Base-by-base conservation (phyloP, 129 eudicot genomes). In the Chrysanthemum seticuspe region DNA sequence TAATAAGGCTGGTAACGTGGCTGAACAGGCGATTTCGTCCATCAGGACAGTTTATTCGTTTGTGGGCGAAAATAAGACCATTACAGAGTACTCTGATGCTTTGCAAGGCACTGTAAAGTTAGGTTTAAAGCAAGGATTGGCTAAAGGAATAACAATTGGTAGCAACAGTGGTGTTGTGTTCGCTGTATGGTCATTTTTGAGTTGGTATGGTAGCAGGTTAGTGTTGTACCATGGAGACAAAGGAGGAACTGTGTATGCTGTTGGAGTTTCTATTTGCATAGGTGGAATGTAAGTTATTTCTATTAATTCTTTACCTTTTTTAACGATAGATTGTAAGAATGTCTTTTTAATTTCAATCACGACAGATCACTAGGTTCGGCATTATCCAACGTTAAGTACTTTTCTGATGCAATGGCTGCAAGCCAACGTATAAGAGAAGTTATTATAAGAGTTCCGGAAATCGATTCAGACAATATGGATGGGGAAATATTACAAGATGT, bases 31-130 rank as follows among this genome's bases (percentile, higher is more conserved):
- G n/a, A 77, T 84, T 27, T 84, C 88, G 2, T 80, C 88, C 0
- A 78, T 84, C 18, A 66, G 88, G 60, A 84, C 85, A 1, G 88
- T 84, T 58, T 84, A 84, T 80, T 80, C 88, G 2, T 84, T 84
- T 77, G 88, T 84, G 5, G 88, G 88, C 3, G 88, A 84, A 65
- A 77, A 48, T 3, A 84, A 84, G 56, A 77, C 85, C 5, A 23
- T 77, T 7, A 13, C 57, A 2, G 82, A 76, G 56, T 84, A 84
- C 62, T 84, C 87, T 60, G 65, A 84, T 67, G 96, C 88, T 50
- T 69, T 84, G 15, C 62, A 84, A 69, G 88, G 88, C 10, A 84
- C 80, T 15, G 80, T 84, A 10, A 67, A 67, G 6, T 50, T 84
- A 44, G 88, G 88, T 13, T 72, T 84, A 13, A 80, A 59, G n/a